phyloP scores from a whole-genome alignment of 2,329 filamentous ascomycete species.

The Hypoxylon sp. region DNA sequence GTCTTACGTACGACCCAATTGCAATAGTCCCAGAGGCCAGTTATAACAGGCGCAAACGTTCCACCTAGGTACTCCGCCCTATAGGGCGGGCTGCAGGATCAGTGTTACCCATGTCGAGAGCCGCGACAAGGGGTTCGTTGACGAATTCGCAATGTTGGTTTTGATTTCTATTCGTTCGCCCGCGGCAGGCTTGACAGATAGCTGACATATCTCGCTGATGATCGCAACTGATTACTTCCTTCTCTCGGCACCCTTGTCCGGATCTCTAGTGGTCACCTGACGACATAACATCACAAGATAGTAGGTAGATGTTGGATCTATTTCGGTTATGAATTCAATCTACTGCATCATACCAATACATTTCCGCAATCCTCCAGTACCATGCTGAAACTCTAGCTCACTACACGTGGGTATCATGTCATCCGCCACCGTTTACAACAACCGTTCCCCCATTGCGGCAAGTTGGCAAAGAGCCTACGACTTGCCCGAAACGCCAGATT shows the following conservation, averaged over 20 bases:
- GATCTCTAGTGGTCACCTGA: slow-evolving; percentile 24
- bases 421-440: slow-evolving; percentile 7
- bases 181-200: slow-evolving; percentile 14
- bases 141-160: slow-evolving; percentile 21
- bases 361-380: slow-evolving; percentile 13
- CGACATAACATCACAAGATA: slow-evolving; percentile 11
- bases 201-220: slow-evolving; percentile 28
- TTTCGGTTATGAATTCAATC: slow-evolving; percentile 30
- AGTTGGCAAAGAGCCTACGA: slow-evolving; percentile 19
- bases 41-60: slow-evolving; percentile 3
- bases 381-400: background rate
- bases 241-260: slow-evolving; percentile 1
- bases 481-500: slow-evolving; percentile 46
- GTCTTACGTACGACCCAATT: slow-evolving; percentile 29
- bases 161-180: slow-evolving; percentile 31
- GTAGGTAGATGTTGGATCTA: slow-evolving; percentile 19
- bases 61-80: slow-evolving; percentile 29
- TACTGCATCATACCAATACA: slow-evolving; percentile 17
- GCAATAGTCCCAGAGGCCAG: slow-evolving; percentile 18
- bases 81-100: slow-evolving; percentile 26
- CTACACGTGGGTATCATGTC: slow-evolving; percentile 45
- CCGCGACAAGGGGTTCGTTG: slow-evolving; percentile 30
- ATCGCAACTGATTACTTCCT: slow-evolving; percentile 21
- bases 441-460: background rate
- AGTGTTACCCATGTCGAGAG: slow-evolving; percentile 33